Base-by-base conservation (phyloP, 495 filamentous ascomycete species). In the Aspergillus bertholletiae region DNA sequence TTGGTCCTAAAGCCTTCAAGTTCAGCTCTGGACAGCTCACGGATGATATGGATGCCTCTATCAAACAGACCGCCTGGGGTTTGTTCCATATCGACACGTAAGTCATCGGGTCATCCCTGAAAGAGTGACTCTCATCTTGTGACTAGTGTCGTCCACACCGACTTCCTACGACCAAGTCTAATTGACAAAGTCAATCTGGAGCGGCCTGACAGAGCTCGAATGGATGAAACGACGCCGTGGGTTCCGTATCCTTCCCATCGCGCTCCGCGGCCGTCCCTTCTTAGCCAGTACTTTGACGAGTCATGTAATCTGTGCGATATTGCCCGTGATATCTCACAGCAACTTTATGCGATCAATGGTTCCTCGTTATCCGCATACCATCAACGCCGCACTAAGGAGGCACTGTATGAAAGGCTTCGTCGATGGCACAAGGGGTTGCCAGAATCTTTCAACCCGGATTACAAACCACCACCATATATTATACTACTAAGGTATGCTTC, bases 31-130 rank as follows among this genome's bases (percentile, higher is more conserved):
- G 53, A 12, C 62, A 63, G 13, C 32, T 69, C 5, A 66, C 69
- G 0, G 37, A 61, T 9, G 73, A 74, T 40, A 76, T 72, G 67
- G 63, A 70, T 39, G 51, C 54, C 7, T 76, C 71, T 2, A 46
- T 69, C 34, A 62, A 60, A 49, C 58, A 68, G 49, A 74, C 71
- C 17, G 71, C 70, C 5, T 76, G 74, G 75, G 75, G 75, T 1
- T 49, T 78, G 18, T 76, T 75, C 46, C 70, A 76, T 44, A 67
- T 76, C 37, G 75, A 78, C 40, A 75, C 75, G 74, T 75, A 55
- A 44, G 73, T 26, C 32, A 13, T 22, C n/a, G 3, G 8, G n/a
- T 1, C n/a, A n/a, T 21, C 0, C 12, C 17, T 12, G 13, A 34
- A 12, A 34, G 34, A 5, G 17, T n/a, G 6, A 3, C 2, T n/a